Evolutionary conservation across 164 flowering plant genomes (phyloP).

Genomic region (Magnolia sinica): DNA sequence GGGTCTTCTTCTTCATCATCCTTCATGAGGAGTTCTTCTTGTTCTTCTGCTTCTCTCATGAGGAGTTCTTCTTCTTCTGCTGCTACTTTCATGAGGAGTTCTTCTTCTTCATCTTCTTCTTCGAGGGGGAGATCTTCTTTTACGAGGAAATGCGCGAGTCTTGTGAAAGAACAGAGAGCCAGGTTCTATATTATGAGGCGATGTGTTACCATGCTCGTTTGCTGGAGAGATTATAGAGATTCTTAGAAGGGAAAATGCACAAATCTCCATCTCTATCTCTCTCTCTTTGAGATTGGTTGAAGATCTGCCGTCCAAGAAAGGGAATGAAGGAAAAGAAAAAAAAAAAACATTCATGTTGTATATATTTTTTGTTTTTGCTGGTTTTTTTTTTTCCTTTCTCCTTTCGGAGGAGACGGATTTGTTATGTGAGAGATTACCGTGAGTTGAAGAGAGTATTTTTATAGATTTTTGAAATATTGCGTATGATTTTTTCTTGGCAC

Average conservation of each 20-base stretch:
- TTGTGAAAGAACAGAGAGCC: constrained; percentile 32
- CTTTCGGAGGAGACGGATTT: constrained; percentile 22
- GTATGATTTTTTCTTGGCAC: not conserved
- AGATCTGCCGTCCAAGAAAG: constrained; percentile 7
- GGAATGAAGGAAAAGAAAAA: constrained; percentile 17
- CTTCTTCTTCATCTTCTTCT: constrained; percentile 9
- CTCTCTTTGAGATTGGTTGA: constrained; percentile 23
- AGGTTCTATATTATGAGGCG: constrained; percentile 33
- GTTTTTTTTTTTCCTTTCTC: constrained; percentile 12
- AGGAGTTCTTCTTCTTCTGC: constrained; percentile 30
- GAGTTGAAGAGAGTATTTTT: not conserved
- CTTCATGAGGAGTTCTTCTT: constrained; percentile 25
- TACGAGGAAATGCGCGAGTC: constrained; percentile 24
- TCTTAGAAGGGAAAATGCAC: constrained; percentile 9
- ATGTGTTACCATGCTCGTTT: constrained; percentile 35
- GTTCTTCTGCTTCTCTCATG: constrained; percentile 25
- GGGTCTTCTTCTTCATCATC: constrained; percentile 19
- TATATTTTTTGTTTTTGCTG: constrained; percentile 2
- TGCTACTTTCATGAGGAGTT: constrained; percentile 26
- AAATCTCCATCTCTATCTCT: not conserved
- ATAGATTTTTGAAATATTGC: not conserved
- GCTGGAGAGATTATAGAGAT: constrained; percentile 32
- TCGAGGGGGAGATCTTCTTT: constrained; percentile 19
- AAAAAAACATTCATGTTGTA: constrained; percentile 16
- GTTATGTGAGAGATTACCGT: constrained; percentile 4